Evolutionary conservation across 768 basidiomycete genomes (phyloP), one percentile per base, ranked within the genome.

Genomic region (Tubosaeta sp.): DNA sequence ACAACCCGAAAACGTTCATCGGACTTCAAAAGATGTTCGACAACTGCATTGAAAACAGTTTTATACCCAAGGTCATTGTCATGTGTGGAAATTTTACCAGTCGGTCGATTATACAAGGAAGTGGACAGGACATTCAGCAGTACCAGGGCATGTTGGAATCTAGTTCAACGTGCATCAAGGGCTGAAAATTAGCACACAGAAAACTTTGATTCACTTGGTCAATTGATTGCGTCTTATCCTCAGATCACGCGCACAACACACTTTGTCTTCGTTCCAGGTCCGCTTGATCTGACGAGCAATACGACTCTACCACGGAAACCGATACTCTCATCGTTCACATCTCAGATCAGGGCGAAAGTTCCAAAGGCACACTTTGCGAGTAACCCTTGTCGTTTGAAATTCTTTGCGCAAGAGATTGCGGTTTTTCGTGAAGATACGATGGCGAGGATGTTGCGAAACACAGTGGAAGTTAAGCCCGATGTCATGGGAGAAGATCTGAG

Each of bases 71-170:
- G 61, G 77, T 93, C 12, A 88, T 97, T 55, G 81, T 98, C 25
- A 75, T 98, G 37, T 99, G 97, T 57, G 97, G 97, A 1, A 97
- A 97, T 70, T 99, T 98, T 66, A 88, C 88, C 2, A 91, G 86
- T 58, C 82, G 80, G 56, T 87, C 91, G 6, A 83, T 93, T 54
- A 76, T 80, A 26, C 84, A 88, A 65, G 91, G 89, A 19, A 90
- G 81, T 65, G 85, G 78, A 48, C 79, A 84, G 58, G 91, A 85
- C 64, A 76, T 95, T 32, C 83, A 88, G 59, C 74, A 80, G 63
- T 99, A 97, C 66, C 88, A 93, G 72, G 94, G 95, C 88, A 56
- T 57, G 56, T 50, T 43, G 10, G 19, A 26, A 22, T 52, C 39
- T 35, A 26, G 44, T 41, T 37, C 32, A 7, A 26, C 17, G 6